Evolutionary conservation across 1,284 basidiomycete genomes (phyloP), one percentile per base, ranked within the genome.

Genomic region (Ganoderma meredithae): DNA sequence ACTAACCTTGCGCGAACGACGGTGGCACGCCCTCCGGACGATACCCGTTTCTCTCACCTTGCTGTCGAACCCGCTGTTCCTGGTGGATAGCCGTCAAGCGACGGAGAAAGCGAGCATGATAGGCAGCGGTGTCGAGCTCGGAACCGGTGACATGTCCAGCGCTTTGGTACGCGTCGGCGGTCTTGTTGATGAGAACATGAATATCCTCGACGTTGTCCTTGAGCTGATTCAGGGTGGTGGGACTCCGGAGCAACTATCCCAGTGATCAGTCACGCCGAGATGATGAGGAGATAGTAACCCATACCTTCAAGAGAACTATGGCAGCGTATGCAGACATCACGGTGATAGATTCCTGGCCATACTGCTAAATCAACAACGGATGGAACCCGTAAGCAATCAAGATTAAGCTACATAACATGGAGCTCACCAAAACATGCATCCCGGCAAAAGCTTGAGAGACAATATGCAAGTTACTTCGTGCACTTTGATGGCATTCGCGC

Each of bases 281-380:
- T 39, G 36, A 52, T 2, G 10, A 25, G 15, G n/a, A 9, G 39
- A 13, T 25, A 39, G 44, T n/a, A 36, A 12, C 39, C 27, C 62
- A 64, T 76, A 92, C 93, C 83, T 85, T 90, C 66, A 95, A 80
- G 65, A 95, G 79, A 76, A 93, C 90, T 49, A 95, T 88, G 25
- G 93, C 92, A 66, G 90, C 88, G 75, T 95, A 95, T 19, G 92
- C 93, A 17, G 91, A 91, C 93, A 95, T 95, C 58, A 92, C 86
- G 5, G 90, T 90, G 69, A 93, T 88, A 4, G 91, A 89, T 75
- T 95, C 93, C 80, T 95, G 93, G 10, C 90, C 87, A 73, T 95
- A 95, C 63, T 90, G 89, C 93, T 94, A 76, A 19, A 66, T 40
- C 64, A 17, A 13, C 9, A 3, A 13, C 19, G 19, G 33, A 40